These are phyloP conservation scores for Arthrobotrys sphaeroides DNA, from an alignment of 2,329 filamentous ascomycete species.

Conservation along the genomic window DNA sequence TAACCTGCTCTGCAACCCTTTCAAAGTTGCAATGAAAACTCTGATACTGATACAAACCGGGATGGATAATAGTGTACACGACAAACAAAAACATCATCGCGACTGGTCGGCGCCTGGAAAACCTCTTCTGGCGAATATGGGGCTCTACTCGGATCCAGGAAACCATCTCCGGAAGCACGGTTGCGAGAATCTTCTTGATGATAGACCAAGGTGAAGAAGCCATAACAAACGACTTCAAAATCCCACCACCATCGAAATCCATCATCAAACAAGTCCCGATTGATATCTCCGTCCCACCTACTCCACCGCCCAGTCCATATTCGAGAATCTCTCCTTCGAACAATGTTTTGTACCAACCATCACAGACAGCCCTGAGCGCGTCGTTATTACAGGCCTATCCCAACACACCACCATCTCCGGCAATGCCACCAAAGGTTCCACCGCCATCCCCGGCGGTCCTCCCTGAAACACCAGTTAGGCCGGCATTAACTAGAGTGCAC, in stretches of 20 bases:
- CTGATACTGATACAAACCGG: slow-evolving; percentile 49
- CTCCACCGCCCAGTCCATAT: slow-evolving; percentile 57
- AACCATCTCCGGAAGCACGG: slow-evolving; percentile 61
- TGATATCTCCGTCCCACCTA: slow-evolving; percentile 54
- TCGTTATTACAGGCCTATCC: slow-evolving; percentile 57
- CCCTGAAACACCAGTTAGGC: slow-evolving; percentile 25
- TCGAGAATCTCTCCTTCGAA: slow-evolving; percentile 47
- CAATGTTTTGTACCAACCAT: slow-evolving; percentile 55
- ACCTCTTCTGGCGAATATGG: slow-evolving; percentile 68
- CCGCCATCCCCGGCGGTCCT: slow-evolving; percentile 42
- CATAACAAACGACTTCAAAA: slow-evolving; percentile 52
- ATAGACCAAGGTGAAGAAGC: slow-evolving; percentile 61
- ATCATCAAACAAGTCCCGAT: slow-evolving; percentile 55
- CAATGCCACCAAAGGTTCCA: slow-evolving; percentile 52
- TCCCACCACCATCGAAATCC: slow-evolving; percentile 51
- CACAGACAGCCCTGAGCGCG: slow-evolving; percentile 56
- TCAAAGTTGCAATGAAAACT: slow-evolving; percentile 29
- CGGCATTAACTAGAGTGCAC: slow-evolving; percentile 34
- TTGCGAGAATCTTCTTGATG: slow-evolving; percentile 63
- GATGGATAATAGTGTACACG: slow-evolving; percentile 62
- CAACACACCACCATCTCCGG: slow-evolving; percentile 56
- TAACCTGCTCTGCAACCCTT: slow-evolving; percentile 47
- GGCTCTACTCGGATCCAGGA: slow-evolving; percentile 61
- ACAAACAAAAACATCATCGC: slow-evolving; percentile 63
- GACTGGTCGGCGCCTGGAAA: slow-evolving; percentile 64